Evolutionary conservation across 202 grass and related monocot genomes (phyloP), one percentile per base, ranked within the genome.

Genomic region (Setaria italica): DNA sequence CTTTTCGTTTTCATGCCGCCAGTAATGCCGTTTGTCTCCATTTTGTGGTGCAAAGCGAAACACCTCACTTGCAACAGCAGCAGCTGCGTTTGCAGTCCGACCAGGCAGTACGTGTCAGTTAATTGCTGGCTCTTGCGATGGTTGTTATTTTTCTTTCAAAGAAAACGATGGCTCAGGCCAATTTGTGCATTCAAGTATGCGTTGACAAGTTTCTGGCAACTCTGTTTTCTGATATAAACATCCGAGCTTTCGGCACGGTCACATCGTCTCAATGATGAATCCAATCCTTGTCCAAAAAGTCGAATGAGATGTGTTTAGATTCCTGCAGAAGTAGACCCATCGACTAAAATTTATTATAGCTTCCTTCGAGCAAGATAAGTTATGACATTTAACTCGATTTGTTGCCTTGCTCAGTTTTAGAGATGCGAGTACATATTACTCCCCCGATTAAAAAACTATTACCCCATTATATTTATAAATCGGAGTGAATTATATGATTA

Each of bases 41-140:
- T 66, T 66, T 37, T 66, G 63, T 66, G 63, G 63, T 66, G 63
- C 63, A 34, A 66, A 35, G 6, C 33, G 33, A 66, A 66, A 66
- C 63, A 66, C 63, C 63, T 66, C 63, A 66, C 33, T 39, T 66
- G 63, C 63, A 64, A 64, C 33, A 17, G 63, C 14, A 37, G 14
- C 33, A 37, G 32, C 60, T 37, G 14, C 33, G 33, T 16, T 17
- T 35, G 33, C 65, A 42, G 34, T 19, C 65, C 35, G 33, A 42
- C 35, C 7, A 6, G 16, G 32, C 16, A 41, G 5, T 41, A 42
- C 35, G 14, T 68, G 65, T 68, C 65, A 68, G 7, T 20, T 67
- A 14, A 7, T 5, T 68, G 65, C 34, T 68, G 35, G 63, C 33
- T 67, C 15, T 3, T 34, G 63, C 2, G 63, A 39, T 67, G 33